Percentiles rank a stretch among this genome's conserved stretches.
Evolutionary conservation across 2,329 filamentous ascomycete species (phyloP).

Genomic region (Cladosporium sp.): DNA sequence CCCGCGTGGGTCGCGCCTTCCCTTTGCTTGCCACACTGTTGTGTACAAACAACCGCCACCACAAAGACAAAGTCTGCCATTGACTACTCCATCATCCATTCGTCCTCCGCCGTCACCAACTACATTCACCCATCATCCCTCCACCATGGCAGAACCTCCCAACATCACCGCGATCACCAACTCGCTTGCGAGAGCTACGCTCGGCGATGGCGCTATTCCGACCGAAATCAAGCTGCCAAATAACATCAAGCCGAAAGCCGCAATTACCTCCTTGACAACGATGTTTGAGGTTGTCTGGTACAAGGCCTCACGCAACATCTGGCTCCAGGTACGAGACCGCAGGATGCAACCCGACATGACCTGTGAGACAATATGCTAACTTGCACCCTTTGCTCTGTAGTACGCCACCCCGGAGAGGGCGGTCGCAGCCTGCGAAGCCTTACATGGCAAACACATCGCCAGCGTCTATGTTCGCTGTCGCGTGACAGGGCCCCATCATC

Average conservation of each 20-base stretch:
- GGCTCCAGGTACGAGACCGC: background rate
- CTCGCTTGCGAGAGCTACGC: background rate
- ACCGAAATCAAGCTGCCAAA: background rate
- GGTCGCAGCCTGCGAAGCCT: background rate
- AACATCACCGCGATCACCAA: background rate
- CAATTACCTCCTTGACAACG: background rate
- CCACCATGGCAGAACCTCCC: background rate
- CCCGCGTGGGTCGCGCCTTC: background rate
- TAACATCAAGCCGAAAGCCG: background rate
- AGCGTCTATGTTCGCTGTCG: background rate
- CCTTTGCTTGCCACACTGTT: background rate
- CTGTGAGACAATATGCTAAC: background rate
- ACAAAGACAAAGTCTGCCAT: background rate
- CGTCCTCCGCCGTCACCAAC: background rate
- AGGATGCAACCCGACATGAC: background rate
- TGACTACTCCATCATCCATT: background rate
- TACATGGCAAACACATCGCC: background rate
- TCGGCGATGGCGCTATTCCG: background rate
- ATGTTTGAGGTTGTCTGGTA: slow-evolving; percentile 6
- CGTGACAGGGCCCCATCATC: background rate
- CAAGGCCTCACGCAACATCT: background rate
- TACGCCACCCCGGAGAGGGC: background rate
- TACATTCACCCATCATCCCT: background rate
- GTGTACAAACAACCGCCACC: background rate
- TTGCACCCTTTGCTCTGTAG: background rate